A percentile compares a stretch with the other conserved stretches of the same genome.
Conservation (phyloP, 106 monocot genomes). For the Dioscorea dumetorum region DNA sequence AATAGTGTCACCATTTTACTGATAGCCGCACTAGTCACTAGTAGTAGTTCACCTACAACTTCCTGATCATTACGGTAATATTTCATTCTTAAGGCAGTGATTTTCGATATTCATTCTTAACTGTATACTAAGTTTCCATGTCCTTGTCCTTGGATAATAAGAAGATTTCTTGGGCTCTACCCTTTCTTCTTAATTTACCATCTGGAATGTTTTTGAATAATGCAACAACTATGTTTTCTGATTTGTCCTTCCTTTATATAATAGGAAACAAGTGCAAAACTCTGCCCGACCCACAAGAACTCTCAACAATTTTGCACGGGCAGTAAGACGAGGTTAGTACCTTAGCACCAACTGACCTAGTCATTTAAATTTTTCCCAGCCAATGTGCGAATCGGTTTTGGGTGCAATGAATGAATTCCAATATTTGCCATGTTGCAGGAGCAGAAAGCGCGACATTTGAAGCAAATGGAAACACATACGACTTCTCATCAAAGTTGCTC, state of each 20-base stretch:
- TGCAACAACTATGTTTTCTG: no score
- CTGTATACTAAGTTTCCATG: no score
- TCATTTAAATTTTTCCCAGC: background rate
- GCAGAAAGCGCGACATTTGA: constrained; percentile 45
- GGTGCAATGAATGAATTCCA: background rate
- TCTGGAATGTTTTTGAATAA: no score
- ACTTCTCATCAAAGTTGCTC: constrained; percentile 73
- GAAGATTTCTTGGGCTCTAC: no score
- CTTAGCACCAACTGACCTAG: background rate
- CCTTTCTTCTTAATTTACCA: no score
- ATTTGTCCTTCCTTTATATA: background rate
- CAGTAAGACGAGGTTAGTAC: constrained; percentile 65
- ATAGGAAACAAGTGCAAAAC: constrained; percentile 68
- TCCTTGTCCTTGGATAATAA: no score
- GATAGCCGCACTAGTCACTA: no score
- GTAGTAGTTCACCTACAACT: no score
- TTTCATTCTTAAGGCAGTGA: no score
- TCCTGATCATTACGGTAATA: no score
- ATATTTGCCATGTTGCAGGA: constrained; percentile 19
- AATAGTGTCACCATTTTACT: no score
- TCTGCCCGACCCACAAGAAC: constrained; percentile 61
- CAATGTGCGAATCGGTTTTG: background rate
- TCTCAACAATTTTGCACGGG: constrained; percentile 53
- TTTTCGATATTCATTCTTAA: no score
- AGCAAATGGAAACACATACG: constrained; percentile 74